Percentiles rank a stretch among this genome's conserved stretches.
phyloP scores from a whole-genome alignment of 768 basidiomycete genomes.

The Termitomyces sp. region DNA sequence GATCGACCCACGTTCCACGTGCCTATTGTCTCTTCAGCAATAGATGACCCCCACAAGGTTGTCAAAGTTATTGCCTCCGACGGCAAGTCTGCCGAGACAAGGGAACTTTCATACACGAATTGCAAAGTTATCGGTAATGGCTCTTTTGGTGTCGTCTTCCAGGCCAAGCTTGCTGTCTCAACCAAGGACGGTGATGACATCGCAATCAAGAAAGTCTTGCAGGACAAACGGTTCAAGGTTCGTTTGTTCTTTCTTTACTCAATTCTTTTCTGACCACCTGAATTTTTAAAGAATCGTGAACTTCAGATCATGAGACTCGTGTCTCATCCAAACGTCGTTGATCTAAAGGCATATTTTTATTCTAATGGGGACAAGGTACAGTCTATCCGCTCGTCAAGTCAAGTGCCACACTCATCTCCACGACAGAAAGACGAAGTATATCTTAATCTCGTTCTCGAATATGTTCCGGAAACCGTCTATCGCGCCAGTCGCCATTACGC shows the following conservation, averaged over 20 bases:
- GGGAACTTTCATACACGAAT: conserved; percentile 89
- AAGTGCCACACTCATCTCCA: conserved; percentile 3
- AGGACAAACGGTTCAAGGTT: conserved; percentile 99
- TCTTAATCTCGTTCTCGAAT: conserved; percentile 98
- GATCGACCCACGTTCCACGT: conserved; percentile 26
- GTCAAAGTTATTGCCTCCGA: conserved; percentile 94
- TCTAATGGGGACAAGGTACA: conserved; percentile 98
- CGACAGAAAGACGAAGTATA: conserved; percentile 98
- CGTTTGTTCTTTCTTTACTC: conserved; percentile 19
- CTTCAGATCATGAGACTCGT: conserved; percentile 98
- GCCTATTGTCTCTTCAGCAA: conserved; percentile 37
- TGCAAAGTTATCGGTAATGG: conserved; percentile 99
- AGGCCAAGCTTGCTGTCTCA: conserved; percentile 76
- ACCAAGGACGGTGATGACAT: conserved; percentile 75
- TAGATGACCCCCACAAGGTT: conserved; percentile 95
- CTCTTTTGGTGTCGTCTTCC: conserved; percentile 98
- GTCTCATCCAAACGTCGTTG: conserved; percentile 95
- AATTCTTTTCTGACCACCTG: not conserved
- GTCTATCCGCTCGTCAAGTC: conserved; percentile 8
- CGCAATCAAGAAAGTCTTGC: conserved; percentile 99
- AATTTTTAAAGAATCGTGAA: conserved; percentile 82
- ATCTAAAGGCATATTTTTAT: conserved; percentile 97
- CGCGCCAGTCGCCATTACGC: conserved; percentile 98
- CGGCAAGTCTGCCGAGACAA: conserved; percentile 87
- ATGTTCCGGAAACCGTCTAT: conserved; percentile 98